These are phyloP conservation scores for Aaosphaeria arxii DNA, from an alignment of 2,329 filamentous ascomycete species.

Conservation along the genomic window DNA sequence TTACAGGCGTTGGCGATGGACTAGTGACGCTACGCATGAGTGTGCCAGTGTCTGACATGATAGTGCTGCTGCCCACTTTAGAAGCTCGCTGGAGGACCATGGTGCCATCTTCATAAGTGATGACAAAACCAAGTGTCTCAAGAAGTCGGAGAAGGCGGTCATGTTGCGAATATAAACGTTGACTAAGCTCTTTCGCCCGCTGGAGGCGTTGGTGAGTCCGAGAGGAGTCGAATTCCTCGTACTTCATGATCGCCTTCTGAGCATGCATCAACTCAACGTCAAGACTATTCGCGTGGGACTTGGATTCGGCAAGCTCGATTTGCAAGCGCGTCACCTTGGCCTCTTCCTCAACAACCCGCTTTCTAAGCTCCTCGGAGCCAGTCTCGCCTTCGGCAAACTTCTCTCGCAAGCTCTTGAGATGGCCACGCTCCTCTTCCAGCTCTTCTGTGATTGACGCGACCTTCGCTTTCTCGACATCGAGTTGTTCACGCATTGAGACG, in stretches of 20 bases:
- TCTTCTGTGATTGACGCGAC: constrained; percentile 48
- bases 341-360: constrained; percentile 74
- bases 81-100: constrained; percentile 74
- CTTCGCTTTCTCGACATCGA: constrained; percentile 48
- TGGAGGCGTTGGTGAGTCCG: constrained; percentile 68
- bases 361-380: constrained; percentile 74
- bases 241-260: constrained; percentile 61
- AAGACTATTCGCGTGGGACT: constrained; percentile 70
- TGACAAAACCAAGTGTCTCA: constrained; percentile 80
- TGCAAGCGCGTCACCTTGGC: constrained; percentile 64
- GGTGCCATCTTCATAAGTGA: constrained; percentile 68
- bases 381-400: constrained; percentile 81
- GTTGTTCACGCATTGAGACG: constrained; percentile 38
- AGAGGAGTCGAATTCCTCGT: constrained; percentile 44
- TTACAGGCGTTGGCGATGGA: constrained; percentile 53
- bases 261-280: constrained; percentile 72
- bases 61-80: constrained; percentile 51
- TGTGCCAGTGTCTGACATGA: constrained; percentile 38
- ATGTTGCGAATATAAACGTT: constrained; percentile 78
- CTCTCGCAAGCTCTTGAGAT: constrained; percentile 65
- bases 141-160: constrained; percentile 79
- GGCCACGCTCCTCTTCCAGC: constrained; percentile 64
- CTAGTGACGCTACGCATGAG: constrained; percentile 52
- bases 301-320: constrained; percentile 69
- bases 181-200: constrained; percentile 79